Conservation (phyloP, 768 basidiomycete genomes). For the Lactarius vividus region DNA sequence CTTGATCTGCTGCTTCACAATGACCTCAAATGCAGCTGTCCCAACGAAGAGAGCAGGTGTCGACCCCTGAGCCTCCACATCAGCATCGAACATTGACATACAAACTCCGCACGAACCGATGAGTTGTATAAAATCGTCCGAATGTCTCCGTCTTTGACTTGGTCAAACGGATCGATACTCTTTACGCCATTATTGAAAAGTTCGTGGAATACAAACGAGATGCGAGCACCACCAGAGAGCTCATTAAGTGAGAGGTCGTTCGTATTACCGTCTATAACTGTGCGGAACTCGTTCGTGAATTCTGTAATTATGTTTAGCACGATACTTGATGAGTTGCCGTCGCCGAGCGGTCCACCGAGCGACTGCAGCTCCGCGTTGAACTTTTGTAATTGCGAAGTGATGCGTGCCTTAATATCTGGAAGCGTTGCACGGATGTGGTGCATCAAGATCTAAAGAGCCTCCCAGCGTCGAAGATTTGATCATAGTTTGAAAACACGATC, state of each 20-base stretch:
- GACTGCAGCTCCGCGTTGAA: slow-evolving; percentile 78
- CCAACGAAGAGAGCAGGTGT: slow-evolving; percentile 96
- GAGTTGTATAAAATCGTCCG: slow-evolving; percentile 96
- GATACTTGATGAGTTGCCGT: slow-evolving; percentile 82
- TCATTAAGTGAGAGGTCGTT: slow-evolving; percentile 95
- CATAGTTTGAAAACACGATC: not conserved
- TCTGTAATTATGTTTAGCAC: slow-evolving; percentile 98
- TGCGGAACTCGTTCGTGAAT: slow-evolving; percentile 95
- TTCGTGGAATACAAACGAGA: slow-evolving; percentile 99
- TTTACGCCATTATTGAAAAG: slow-evolving; percentile 96
- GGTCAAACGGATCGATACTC: slow-evolving; percentile 96
- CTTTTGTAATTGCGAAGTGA: slow-evolving; percentile 86
- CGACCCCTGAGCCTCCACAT: slow-evolving; percentile 61
- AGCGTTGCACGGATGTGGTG: slow-evolving; percentile 96
- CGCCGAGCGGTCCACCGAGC: slow-evolving; percentile 86
- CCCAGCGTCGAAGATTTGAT: not conserved
- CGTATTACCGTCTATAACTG: slow-evolving; percentile 95
- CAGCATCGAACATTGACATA: not conserved
- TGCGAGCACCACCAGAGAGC: slow-evolving; percentile 96
- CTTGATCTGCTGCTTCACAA: slow-evolving; percentile 99
- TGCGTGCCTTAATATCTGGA: slow-evolving; percentile 98
- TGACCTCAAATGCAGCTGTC: slow-evolving; percentile 95
- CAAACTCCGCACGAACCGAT: slow-evolving; percentile 58
- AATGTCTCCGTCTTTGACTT: slow-evolving; percentile 98
- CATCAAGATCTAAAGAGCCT: slow-evolving; percentile 84